A percentile compares a stretch with the other conserved stretches of the same genome.
Evolutionary conservation across 1,139 yeast species (phyloP).

Genomic region (Zygoascus hellenicus): DNA sequence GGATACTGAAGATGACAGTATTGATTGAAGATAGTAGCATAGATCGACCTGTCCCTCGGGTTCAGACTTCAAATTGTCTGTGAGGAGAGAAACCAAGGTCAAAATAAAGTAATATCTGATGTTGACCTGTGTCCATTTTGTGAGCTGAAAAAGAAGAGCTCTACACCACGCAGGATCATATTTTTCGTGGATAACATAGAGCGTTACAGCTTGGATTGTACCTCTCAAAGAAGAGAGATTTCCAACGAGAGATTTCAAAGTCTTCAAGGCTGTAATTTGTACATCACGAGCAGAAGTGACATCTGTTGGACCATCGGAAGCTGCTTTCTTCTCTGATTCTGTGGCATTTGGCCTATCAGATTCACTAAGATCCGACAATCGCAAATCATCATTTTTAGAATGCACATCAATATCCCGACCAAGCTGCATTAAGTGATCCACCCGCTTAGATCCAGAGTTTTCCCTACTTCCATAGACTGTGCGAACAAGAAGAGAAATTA

Average conservation of each 20-base stretch:
- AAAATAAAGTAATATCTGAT: constrained; percentile 62
- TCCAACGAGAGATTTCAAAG: constrained; percentile 37
- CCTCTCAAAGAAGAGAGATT: constrained; percentile 26
- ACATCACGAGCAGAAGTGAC: background rate
- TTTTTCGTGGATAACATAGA: constrained; percentile 27
- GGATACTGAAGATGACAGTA: constrained; percentile 73
- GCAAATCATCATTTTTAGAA: background rate
- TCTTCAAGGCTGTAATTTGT: constrained; percentile 22
- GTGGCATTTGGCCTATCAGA: background rate
- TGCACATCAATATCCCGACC: constrained; percentile 1
- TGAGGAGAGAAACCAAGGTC: constrained; percentile 37
- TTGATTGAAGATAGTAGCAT: constrained; percentile 53
- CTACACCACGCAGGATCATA: constrained; percentile 46
- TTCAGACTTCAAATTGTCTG: constrained; percentile 28
- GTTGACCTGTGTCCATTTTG: constrained; percentile 81
- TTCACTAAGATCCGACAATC: constrained; percentile 3
- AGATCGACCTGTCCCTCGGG: constrained; percentile 43
- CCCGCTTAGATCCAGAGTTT: too few species aligned
- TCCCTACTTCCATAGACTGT: too few species aligned
- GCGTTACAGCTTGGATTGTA: constrained; percentile 33
- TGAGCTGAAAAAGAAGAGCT: constrained; percentile 55
- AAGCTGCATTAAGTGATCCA: background rate
- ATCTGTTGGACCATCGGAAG: background rate
- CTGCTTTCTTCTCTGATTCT: background rate
- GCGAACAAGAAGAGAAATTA: too few species aligned